Base-by-base conservation (phyloP, 2,329 filamentous ascomycete species). In the Neonectria punicea region DNA sequence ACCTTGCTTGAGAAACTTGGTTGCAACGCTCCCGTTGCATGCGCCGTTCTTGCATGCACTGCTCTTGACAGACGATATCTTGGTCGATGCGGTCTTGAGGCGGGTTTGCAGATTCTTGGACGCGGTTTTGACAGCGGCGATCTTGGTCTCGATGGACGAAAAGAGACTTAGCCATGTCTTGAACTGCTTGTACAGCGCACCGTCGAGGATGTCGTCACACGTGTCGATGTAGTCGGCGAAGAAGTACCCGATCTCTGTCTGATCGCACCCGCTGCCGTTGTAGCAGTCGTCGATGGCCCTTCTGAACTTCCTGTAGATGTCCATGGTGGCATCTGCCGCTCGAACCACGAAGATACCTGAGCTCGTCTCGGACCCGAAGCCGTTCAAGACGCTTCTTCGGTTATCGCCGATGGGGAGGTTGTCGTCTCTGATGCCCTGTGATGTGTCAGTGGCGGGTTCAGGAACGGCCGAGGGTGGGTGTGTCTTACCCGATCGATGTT, bases 21-120 rank as follows among this genome's bases (percentile, higher is more conserved):
- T 53, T 43, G 68, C 66, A 3, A 59, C 65, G 39, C 68, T 70
- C 1, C 68, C 66, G 2, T 58, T 62, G 54, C 68, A 70, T 7
- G 57, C 59, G 2, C 41, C 64, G 11, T 66, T 64, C 28, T 53
- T 20, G n/a, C 68, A 70, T 0, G 51, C 43, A 4, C n/a, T 68
- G 11, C 64, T 62, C 22, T 46, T 61, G 7, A 62, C 62, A 0
- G 46, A 32, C 2, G 58, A 46, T 4, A 68, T 22, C 30, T 67
- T 67, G 25, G 10, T 56, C 1, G 56, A 50, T 1, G 60, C 56
- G 3, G 63, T 58, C 16, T 64, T 67, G 44, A 30, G 49, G 0
- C 49, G 63, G 2, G 59, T 47, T 46, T 69, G 67, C 1, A 61
- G 56, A 2, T 41, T 61, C 1, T 34, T 46, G n/a, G 61, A 56